Conservation (phyloP, 2,329 filamentous ascomycete genomes). For the Aspergillus sp. region DNA sequence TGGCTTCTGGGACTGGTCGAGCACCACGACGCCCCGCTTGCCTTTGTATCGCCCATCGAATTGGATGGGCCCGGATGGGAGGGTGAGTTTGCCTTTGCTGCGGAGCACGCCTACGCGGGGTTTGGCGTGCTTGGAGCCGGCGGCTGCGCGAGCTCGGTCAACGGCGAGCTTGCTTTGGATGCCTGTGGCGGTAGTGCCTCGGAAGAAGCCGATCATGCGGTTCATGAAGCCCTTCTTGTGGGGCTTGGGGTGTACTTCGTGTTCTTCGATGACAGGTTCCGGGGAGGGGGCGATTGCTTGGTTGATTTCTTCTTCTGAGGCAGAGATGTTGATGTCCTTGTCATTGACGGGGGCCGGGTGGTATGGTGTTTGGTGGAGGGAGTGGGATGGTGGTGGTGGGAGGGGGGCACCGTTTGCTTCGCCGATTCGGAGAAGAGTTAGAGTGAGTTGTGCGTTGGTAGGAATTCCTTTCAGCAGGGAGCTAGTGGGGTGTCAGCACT, state of each 20-base stretch:
- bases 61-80: conserved; percentile 68
- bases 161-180: conserved; percentile 72
- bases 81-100: conserved; percentile 41
- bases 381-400: conserved; percentile 58
- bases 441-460: conserved; percentile 79
- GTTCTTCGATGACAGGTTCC: not conserved
- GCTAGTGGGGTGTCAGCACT: conserved; percentile 32
- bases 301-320: conserved; percentile 66
- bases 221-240: conserved; percentile 43
- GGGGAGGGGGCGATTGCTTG: conserved; percentile 59
- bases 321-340: conserved; percentile 60
- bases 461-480: conserved; percentile 79
- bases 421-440: conserved; percentile 78
- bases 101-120: conserved; percentile 70
- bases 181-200: conserved; percentile 67
- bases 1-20: conserved; percentile 49
- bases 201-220: conserved; percentile 65
- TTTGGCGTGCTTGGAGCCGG: conserved; percentile 63
- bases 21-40: conserved; percentile 70
- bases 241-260: not conserved
- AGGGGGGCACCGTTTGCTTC: conserved; percentile 79
- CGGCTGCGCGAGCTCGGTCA: conserved; percentile 68
- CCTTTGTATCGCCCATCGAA: conserved; percentile 73
- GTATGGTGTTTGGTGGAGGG: conserved; percentile 49
- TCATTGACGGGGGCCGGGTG: conserved; percentile 56